phyloP scores from a whole-genome alignment of 768 basidiomycete species.

The Amylocystis lapponica region DNA sequence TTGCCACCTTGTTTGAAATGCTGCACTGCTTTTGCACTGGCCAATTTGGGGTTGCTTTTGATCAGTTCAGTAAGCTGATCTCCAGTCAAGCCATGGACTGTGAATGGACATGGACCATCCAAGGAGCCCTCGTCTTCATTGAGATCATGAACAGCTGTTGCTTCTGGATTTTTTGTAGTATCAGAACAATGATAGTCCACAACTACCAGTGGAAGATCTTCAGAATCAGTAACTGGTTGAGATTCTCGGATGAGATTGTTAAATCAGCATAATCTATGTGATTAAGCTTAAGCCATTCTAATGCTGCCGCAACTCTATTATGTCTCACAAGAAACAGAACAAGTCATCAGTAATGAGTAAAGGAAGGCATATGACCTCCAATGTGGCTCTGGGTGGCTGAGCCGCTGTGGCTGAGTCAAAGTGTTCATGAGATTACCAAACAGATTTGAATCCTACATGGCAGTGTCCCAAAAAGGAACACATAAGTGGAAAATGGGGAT shows the following conservation, averaged over 20 bases:
- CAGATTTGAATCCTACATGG: no score
- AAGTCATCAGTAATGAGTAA: no score
- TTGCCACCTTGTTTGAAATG: conserved; percentile 24
- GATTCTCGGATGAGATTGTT: conserved; percentile 12
- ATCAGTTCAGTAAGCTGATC: conserved; percentile 15
- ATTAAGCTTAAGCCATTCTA: conserved; percentile 14
- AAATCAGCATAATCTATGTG: conserved; percentile 11
- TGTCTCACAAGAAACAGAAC: conserved; percentile 10
- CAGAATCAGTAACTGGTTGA: conserved; percentile 9
- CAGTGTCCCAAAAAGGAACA: no score
- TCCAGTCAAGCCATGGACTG: conserved; percentile 32
- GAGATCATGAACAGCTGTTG: conserved; percentile 19
- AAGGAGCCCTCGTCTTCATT: conserved; percentile 25
- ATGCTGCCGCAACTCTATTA: conserved; percentile 6
- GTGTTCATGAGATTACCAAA: no score
- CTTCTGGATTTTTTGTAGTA: neutral
- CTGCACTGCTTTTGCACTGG: conserved; percentile 21
- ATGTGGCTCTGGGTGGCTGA: no score
- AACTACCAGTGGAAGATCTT: conserved; percentile 19
- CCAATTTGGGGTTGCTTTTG: conserved; percentile 10
- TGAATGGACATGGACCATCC: conserved; percentile 30
- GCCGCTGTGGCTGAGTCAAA: no score
- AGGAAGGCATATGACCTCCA: no score
- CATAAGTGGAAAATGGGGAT: no score
- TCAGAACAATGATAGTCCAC: neutral